phyloP scores from a whole-genome alignment of 495 filamentous ascomycete genomes.

The Oidiodendron maius region DNA sequence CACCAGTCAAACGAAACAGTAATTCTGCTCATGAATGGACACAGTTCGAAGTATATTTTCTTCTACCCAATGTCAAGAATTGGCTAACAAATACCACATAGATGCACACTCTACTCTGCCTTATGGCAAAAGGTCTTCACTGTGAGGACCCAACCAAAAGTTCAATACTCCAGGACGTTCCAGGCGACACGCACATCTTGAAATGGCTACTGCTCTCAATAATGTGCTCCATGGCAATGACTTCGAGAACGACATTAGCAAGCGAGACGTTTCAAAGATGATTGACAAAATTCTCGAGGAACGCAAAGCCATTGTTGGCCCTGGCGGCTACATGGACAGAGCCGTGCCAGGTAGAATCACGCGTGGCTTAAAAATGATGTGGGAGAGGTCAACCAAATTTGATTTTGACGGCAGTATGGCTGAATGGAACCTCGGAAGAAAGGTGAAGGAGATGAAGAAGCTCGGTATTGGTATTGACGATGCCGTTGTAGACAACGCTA shows the following conservation, averaged over 20 bases:
- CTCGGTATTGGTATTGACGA: background rate
- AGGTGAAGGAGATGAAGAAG: background rate
- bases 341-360: background rate
- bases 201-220: constrained; percentile 22
- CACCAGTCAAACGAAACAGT: constrained; percentile 2
- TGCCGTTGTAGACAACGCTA: background rate
- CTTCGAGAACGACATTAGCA: constrained; percentile 16
- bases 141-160: constrained; percentile 2
- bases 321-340: constrained; percentile 9
- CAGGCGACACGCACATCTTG: constrained; percentile 5
- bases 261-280: constrained; percentile 16
- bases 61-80: background rate
- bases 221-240: constrained; percentile 16
- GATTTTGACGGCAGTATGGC: constrained; percentile 4
- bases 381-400: background rate
- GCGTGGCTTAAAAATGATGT: constrained; percentile 1
- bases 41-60: constrained; percentile 12
- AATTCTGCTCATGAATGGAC: constrained; percentile 12
- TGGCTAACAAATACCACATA: constrained; percentile 12
- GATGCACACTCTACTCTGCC: constrained; percentile 18
- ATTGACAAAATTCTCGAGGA: constrained; percentile 6
- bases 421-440: constrained; percentile 14
- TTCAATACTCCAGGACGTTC: background rate
- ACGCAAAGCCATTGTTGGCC: constrained; percentile 5
- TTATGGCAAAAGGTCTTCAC: constrained; percentile 17